Percentiles rank a stretch among this genome's conserved stretches.
Conservation (phyloP, 108 stramenopile genomes). For the Mediolabrus comicus region DNA sequence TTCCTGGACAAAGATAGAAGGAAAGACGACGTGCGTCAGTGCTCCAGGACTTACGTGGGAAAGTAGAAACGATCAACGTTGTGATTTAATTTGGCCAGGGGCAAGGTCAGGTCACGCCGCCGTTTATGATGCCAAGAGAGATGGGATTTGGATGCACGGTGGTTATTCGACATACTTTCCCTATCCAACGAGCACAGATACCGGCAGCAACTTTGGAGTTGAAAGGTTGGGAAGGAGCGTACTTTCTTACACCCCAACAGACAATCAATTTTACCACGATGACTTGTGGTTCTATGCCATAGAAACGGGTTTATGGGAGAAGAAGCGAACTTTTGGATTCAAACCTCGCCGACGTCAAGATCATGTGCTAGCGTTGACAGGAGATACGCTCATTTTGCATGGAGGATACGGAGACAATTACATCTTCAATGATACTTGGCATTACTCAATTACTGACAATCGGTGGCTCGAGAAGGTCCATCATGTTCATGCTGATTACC, state of each 20-base stretch:
- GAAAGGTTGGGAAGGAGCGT: constrained; percentile 24
- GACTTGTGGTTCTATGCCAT: constrained; percentile 82
- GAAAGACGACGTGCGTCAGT: constrained; percentile 44
- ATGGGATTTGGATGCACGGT: constrained; percentile 74
- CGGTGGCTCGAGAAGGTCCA: constrained; percentile 70
- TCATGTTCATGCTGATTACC: constrained; percentile 72
- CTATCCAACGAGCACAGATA: constrained; percentile 64
- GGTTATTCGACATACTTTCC: constrained; percentile 82
- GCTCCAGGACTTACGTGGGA: constrained; percentile 65
- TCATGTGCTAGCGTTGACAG: constrained; percentile 29
- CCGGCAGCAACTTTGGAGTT: constrained; percentile 46
- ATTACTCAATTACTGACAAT: constrained; percentile 64
- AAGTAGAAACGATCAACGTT: constrained; percentile 55
- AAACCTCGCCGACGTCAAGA: constrained; percentile 33
- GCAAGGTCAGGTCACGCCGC: constrained; percentile 71
- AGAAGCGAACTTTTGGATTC: constrained; percentile 34
- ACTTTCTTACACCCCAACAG: constrained; percentile 52
- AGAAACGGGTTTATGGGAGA: constrained; percentile 55
- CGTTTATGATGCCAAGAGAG: constrained; percentile 51
- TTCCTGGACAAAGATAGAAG: constrained; percentile 44
- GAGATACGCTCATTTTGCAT: constrained; percentile 57
- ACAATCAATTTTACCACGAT: constrained; percentile 60
- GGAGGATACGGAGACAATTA: constrained; percentile 75
- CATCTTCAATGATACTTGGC: constrained; percentile 83
- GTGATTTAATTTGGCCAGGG: constrained; percentile 63